phyloP scores from a whole-genome alignment of 2,329 filamentous ascomycete species.

The Fusarium cicatricum region DNA sequence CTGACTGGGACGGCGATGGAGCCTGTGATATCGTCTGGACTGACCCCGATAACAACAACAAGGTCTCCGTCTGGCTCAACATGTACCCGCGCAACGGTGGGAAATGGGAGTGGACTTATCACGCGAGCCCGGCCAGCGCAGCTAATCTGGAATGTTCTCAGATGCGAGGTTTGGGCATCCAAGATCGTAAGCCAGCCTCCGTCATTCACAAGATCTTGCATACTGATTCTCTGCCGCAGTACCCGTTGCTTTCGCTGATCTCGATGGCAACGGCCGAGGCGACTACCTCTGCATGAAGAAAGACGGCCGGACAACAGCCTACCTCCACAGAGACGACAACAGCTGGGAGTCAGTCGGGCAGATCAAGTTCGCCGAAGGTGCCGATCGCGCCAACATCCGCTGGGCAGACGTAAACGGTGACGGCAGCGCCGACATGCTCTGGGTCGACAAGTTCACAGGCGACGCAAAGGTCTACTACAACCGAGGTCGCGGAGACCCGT shows the following conservation, averaged over 20 bases:
- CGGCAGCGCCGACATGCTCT: conserved; percentile 16
- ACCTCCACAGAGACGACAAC: conserved; percentile 7
- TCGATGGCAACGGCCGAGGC: conserved; percentile 39
- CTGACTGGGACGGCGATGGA: conserved; percentile 14
- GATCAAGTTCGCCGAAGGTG: conserved; percentile 9
- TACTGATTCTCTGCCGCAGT: not conserved
- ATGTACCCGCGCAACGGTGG: not conserved
- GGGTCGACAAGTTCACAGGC: conserved; percentile 23
- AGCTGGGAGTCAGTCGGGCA: conserved; percentile 5
- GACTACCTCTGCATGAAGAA: conserved; percentile 16
- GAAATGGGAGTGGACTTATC: not conserved
- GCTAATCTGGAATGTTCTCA: not conserved
- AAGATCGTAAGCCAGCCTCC: not conserved
- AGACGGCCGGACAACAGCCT: conserved; percentile 1
- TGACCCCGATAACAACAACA: conserved; percentile 4
- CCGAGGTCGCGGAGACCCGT: not conserved
- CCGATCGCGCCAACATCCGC: conserved; percentile 19
- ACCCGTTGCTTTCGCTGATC: conserved; percentile 29
- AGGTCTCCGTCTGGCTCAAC: conserved; percentile 12
- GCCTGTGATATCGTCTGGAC: conserved; percentile 8
- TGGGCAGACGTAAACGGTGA: conserved; percentile 13
- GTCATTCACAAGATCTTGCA: not conserved
- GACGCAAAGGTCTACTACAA: conserved; percentile 1
- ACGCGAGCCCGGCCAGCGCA: not conserved
- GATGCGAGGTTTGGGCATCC: not conserved